Evolutionary conservation across 768 basidiomycete species (phyloP).

Genomic region (Naganishia randhawae): DNA sequence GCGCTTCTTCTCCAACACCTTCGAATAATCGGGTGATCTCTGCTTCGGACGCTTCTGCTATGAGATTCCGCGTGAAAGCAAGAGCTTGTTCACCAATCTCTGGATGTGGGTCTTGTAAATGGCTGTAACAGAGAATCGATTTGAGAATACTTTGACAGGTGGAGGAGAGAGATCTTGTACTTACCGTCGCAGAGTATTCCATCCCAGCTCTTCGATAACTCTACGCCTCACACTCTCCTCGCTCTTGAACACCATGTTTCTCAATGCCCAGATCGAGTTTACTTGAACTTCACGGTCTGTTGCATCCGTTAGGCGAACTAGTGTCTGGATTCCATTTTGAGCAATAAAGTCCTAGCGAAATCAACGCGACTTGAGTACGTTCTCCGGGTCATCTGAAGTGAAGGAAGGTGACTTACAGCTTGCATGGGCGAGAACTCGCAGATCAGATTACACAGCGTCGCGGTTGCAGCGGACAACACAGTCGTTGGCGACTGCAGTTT

Average conservation of each 20-base stretch:
- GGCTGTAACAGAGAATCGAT: slow-evolving; percentile 3
- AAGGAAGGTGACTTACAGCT: slow-evolving; percentile 55
- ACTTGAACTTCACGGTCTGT: slow-evolving; percentile 61
- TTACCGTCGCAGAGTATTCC: slow-evolving; percentile 61
- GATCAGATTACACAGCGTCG: slow-evolving; percentile 78
- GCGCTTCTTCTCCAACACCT: slow-evolving; percentile 26
- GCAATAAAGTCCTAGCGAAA: slow-evolving; percentile 61
- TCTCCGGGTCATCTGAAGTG: slow-evolving; percentile 6
- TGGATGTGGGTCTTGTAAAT: slow-evolving; percentile 25
- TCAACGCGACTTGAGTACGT: neutral
- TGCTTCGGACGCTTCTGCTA: slow-evolving; percentile 27
- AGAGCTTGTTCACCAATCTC: slow-evolving; percentile 31
- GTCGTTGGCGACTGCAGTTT: slow-evolving; percentile 62
- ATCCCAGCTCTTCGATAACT: slow-evolving; percentile 68
- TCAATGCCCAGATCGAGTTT: slow-evolving; percentile 80
- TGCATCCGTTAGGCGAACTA: slow-evolving; percentile 60
- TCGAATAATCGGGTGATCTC: slow-evolving; percentile 28
- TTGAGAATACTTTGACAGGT: neutral
- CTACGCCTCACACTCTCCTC: slow-evolving; percentile 60
- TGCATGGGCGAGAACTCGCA: slow-evolving; percentile 79
- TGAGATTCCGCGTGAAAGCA: slow-evolving; percentile 26
- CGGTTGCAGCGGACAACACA: slow-evolving; percentile 67
- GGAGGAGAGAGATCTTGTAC: slow-evolving; percentile 37
- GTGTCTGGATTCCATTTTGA: slow-evolving; percentile 63
- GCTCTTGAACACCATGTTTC: slow-evolving; percentile 72